Conservation (phyloP, 495 filamentous ascomycete genomes). For the Massariosphaeria phaeospora region DNA sequence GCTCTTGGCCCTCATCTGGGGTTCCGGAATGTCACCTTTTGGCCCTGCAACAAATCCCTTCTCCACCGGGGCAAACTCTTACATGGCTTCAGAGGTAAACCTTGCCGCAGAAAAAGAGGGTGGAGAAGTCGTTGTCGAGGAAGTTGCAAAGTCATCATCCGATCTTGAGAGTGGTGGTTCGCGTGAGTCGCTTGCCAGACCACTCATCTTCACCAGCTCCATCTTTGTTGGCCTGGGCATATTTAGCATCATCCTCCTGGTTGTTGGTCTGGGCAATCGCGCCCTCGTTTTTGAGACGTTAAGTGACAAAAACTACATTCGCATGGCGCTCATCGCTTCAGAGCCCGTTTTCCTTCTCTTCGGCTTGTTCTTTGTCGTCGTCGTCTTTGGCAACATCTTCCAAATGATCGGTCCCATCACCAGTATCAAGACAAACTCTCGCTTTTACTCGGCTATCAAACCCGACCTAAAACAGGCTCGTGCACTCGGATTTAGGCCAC, state of each 20-base stretch:
- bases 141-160: background rate
- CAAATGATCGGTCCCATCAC: constrained; percentile 69
- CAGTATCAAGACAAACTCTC: constrained; percentile 68
- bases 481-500: constrained; percentile 39
- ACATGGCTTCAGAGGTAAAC: background rate
- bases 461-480: constrained; percentile 24
- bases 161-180: constrained; percentile 4
- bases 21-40: background rate
- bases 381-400: constrained; percentile 66
- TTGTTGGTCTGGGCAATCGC: constrained; percentile 15
- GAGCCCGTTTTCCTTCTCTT: constrained; percentile 23
- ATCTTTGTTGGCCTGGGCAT: constrained; percentile 23
- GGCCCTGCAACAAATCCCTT: constrained; percentile 6
- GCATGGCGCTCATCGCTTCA: constrained; percentile 18
- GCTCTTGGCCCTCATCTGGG: constrained; percentile 7
- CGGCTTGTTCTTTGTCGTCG: constrained; percentile 28
- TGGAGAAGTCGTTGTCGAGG: constrained; percentile 11
- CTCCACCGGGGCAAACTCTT: constrained; percentile 4
- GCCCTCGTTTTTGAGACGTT: constrained; percentile 15
- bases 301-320: constrained; percentile 9
- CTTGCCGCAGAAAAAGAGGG: background rate
- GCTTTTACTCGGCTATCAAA: constrained; percentile 66
- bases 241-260: constrained; percentile 18
- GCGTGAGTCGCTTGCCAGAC: constrained; percentile 21
- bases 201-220: constrained; percentile 18